These are phyloP conservation scores for Corchorus capsularis DNA, from an alignment of 345 rosid species.

Conservation along the genomic window DNA sequence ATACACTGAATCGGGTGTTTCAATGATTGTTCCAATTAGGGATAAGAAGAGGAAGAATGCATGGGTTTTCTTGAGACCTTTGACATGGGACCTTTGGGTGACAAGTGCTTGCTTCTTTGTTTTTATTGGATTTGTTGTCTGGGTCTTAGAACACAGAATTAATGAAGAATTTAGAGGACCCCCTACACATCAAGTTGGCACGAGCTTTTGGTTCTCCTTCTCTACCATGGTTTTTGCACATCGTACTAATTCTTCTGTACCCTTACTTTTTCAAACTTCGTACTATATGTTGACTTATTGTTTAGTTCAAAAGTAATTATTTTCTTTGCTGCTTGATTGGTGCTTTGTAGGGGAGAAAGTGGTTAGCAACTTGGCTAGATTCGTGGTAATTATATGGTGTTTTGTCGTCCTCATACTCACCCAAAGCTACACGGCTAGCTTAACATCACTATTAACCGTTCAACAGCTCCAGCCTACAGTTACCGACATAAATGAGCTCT, in stretches of 20 bases:
- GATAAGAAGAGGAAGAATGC: constrained; percentile 40
- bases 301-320: background rate
- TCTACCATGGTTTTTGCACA: constrained; percentile 62
- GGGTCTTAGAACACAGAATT: constrained; percentile 71
- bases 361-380: constrained; percentile 45
- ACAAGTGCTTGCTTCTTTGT: constrained; percentile 52
- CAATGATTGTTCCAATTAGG: constrained; percentile 62
- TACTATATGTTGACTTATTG: background rate
- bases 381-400: constrained; percentile 62
- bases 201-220: constrained; percentile 76
- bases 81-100: constrained; percentile 67
- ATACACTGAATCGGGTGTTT: constrained; percentile 64
- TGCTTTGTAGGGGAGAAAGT: constrained; percentile 61
- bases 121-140: constrained; percentile 57
- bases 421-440: constrained; percentile 77
- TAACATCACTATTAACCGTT: constrained; percentile 57
- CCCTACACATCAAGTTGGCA: constrained; percentile 42
- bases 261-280: background rate
- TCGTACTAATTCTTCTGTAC: background rate
- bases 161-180: constrained; percentile 71
- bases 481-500: constrained; percentile 40
- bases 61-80: constrained; percentile 72
- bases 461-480: constrained; percentile 53
- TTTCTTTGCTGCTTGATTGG: background rate
- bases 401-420: constrained; percentile 65